phyloP scores from a whole-genome alignment of 495 filamentous ascomycete species.

The Oidiodendron maius region DNA sequence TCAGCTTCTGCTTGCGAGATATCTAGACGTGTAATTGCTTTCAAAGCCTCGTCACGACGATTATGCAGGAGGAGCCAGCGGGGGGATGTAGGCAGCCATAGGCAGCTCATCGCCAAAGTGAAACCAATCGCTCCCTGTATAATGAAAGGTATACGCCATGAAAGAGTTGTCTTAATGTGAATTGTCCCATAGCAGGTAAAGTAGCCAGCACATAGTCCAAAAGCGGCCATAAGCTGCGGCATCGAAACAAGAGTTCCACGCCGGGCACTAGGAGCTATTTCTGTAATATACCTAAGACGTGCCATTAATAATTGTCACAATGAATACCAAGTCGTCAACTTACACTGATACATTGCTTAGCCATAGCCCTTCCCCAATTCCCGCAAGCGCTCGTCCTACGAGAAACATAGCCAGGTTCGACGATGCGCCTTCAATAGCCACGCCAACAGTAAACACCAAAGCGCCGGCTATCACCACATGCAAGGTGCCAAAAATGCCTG shows the following conservation, averaged over 20 bases:
- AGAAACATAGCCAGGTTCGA: conserved; percentile 47
- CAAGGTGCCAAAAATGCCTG: conserved; percentile 50
- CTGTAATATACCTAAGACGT: conserved; percentile 53
- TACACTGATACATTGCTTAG: conserved; percentile 48
- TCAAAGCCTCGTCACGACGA: conserved; percentile 26
- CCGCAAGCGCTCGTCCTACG: conserved; percentile 45
- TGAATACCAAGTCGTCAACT: too few species aligned
- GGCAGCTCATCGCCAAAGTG: conserved; percentile 31
- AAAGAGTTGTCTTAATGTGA: conserved; percentile 41
- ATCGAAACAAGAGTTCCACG: conserved; percentile 48
- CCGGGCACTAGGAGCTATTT: conserved; percentile 48
- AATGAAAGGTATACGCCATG: conserved; percentile 52
- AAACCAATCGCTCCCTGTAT: conserved; percentile 37
- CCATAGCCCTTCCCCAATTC: conserved; percentile 55
- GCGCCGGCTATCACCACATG: conserved; percentile 46
- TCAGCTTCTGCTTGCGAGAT: conserved; percentile 44
- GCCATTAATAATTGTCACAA: too few species aligned
- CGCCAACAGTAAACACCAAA: conserved; percentile 47
- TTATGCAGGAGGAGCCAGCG: conserved; percentile 36
- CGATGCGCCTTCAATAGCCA: conserved; percentile 39
- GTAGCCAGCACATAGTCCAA: conserved; percentile 49
- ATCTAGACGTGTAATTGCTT: conserved; percentile 38
- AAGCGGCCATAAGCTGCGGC: conserved; percentile 47
- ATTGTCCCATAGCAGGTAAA: conserved; percentile 57
- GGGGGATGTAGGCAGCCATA: conserved; percentile 36